Conservation (phyloP, 345 rosid species). For the Eucalyptus caleyi region DNA sequence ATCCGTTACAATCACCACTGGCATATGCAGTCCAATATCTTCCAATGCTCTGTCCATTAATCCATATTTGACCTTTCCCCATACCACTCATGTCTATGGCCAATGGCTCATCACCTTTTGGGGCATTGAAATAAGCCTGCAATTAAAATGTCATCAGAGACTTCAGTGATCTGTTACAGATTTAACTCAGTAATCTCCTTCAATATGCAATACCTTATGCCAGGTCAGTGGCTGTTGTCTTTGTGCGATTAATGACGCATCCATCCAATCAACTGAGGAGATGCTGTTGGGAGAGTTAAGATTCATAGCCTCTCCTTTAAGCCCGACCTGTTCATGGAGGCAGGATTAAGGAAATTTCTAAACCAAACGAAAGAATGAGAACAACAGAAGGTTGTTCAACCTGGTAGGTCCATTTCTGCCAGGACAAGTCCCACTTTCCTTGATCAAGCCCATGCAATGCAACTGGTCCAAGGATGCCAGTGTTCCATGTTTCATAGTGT, state of each 20-base stretch:
- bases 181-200: neutral
- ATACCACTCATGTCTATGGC: slow-evolving; percentile 96
- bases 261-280: slow-evolving; percentile 73
- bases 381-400: slow-evolving; percentile 11
- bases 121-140: slow-evolving; percentile 82
- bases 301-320: slow-evolving; percentile 93
- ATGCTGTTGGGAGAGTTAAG: slow-evolving; percentile 50
- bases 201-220: slow-evolving; percentile 58
- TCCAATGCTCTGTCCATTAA: slow-evolving; percentile 86
- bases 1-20: slow-evolving; percentile 61
- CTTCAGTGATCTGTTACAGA: neutral
- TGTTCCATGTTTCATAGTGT: slow-evolving; percentile 89
- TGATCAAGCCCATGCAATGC: slow-evolving; percentile 83
- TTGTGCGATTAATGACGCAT: slow-evolving; percentile 45
- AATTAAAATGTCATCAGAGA: neutral
- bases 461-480: slow-evolving; percentile 94
- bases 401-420: slow-evolving; percentile 99
- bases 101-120: slow-evolving; percentile 84
- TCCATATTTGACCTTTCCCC: slow-evolving; percentile 99
- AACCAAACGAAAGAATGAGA: neutral
- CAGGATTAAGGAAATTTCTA: neutral
- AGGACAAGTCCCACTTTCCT: slow-evolving; percentile 84
- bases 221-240: slow-evolving; percentile 80
- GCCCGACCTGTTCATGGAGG: slow-evolving; percentile 59
- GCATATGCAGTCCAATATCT: slow-evolving; percentile 97